Percentiles rank a stretch among this genome's conserved stretches.
Evolutionary conservation across 78 protist species (phyloP).

Genomic region (Dictyostelium citrinum): DNA sequence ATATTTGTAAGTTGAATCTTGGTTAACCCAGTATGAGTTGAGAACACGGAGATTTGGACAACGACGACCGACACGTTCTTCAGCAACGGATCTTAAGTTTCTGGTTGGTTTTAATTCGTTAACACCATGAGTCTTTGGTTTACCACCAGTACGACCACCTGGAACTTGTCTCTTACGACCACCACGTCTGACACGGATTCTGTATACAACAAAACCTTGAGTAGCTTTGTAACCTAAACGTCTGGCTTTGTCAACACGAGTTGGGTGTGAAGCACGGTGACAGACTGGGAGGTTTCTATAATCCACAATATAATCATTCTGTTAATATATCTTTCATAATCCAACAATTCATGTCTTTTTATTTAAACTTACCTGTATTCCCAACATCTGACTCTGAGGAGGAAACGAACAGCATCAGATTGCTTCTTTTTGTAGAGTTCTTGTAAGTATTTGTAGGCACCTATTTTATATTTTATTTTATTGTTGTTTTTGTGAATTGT

Average conservation of each 20-base stretch:
- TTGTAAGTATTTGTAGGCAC: slow-evolving; percentile 98
- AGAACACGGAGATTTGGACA: slow-evolving; percentile 98
- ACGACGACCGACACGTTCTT: slow-evolving; percentile 97
- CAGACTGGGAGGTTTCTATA: slow-evolving; percentile 94
- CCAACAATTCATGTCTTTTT: too few species aligned
- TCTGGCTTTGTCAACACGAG: slow-evolving; percentile 99
- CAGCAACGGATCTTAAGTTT: slow-evolving; percentile 94
- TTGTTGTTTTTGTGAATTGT: background rate
- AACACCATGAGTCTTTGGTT: slow-evolving; percentile 97
- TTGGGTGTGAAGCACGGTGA: slow-evolving; percentile 97
- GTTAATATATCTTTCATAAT: too few species aligned
- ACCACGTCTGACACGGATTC: slow-evolving; percentile 98
- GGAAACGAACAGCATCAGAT: slow-evolving; percentile 98
- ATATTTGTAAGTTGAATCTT: slow-evolving; percentile 97
- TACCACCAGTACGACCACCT: slow-evolving; percentile 99
- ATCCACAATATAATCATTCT: too few species aligned
- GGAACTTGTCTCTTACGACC: slow-evolving; percentile 95
- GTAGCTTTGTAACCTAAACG: slow-evolving; percentile 99
- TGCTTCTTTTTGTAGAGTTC: slow-evolving; percentile 99
- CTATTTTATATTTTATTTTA: slow-evolving; percentile 26
- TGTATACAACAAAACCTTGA: slow-evolving; percentile 95
- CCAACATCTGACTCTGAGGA: slow-evolving; percentile 98
- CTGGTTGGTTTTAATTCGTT: slow-evolving; percentile 93
- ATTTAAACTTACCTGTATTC: slow-evolving; percentile 90
- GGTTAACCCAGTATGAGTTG: slow-evolving; percentile 99